Evolutionary conservation across 495 filamentous ascomycete genomes (phyloP).

Genomic region (Halenospora varia): DNA sequence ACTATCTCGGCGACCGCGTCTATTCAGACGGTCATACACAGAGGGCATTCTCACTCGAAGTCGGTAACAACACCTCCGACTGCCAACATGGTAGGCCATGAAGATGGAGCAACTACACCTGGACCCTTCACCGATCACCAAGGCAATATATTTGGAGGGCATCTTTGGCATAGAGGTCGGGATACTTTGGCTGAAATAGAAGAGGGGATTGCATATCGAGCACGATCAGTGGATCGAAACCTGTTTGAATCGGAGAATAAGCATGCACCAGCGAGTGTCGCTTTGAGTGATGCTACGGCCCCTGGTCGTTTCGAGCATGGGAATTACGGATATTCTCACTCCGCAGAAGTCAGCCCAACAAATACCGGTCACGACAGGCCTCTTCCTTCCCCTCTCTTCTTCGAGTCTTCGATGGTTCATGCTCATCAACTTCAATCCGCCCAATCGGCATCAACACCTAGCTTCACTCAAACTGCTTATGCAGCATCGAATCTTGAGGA

Average conservation of each 20-base stretch:
- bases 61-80: constrained; percentile 22
- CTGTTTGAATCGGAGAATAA: constrained; percentile 52
- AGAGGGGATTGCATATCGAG: constrained; percentile 35
- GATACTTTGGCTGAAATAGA: constrained; percentile 24
- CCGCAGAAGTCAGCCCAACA: constrained; percentile 14
- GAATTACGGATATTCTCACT: constrained; percentile 15
- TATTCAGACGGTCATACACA: constrained; percentile 26
- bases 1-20: constrained; percentile 26
- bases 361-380: constrained; percentile 12
- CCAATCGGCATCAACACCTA: constrained; percentile 42
- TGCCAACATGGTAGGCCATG: constrained; percentile 2
- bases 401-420: constrained; percentile 29
- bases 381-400: constrained; percentile 33
- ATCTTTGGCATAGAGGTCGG: constrained; percentile 18
- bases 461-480: constrained; percentile 30
- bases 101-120: constrained; percentile 27
- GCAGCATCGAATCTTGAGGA: constrained; percentile 23
- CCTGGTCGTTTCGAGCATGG: constrained; percentile 23
- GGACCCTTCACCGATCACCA: constrained; percentile 39
- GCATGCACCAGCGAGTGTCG: constrained; percentile 51
- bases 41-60: constrained; percentile 24
- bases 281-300: constrained; percentile 31
- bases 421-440: constrained; percentile 30
- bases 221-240: constrained; percentile 53
- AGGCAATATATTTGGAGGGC: constrained; percentile 53